A percentile compares a stretch with the other conserved stretches of the same genome.
Evolutionary conservation across 495 filamentous ascomycete genomes (phyloP).

Genomic region (Podospora appendiculata): DNA sequence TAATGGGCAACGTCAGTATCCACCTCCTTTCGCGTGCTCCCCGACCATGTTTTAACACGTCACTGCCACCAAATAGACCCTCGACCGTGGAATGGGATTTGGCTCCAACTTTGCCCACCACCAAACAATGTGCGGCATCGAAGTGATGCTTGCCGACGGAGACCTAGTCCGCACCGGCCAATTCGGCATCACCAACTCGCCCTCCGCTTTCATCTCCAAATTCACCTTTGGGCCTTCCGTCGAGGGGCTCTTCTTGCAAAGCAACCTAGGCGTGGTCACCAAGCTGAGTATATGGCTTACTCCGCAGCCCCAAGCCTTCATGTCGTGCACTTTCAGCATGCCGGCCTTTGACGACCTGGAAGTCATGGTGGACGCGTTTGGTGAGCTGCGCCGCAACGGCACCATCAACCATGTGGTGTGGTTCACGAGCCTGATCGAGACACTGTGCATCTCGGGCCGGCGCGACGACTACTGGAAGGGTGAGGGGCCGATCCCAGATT

Average conservation of each 20-base stretch:
- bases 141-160: slow-evolving; percentile 42
- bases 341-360: slow-evolving; percentile 38
- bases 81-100: slow-evolving; percentile 38
- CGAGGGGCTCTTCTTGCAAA: slow-evolving; percentile 43
- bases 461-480: slow-evolving; percentile 37
- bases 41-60: too few species aligned
- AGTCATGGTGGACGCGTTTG: slow-evolving; percentile 31
- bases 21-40: background rate
- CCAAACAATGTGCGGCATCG: slow-evolving; percentile 39
- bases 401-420: slow-evolving; percentile 32
- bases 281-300: slow-evolving; percentile 41
- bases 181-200: slow-evolving; percentile 35
- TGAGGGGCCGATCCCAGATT: slow-evolving; percentile 38
- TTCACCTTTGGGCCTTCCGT: slow-evolving; percentile 40
- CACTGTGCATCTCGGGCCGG: slow-evolving; percentile 37
- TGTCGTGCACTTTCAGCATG: slow-evolving; percentile 42
- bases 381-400: slow-evolving; percentile 29
- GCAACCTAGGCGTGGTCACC: slow-evolving; percentile 42
- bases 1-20: slow-evolving; percentile 41
- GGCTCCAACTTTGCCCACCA: slow-evolving; percentile 42
- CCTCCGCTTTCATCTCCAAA: slow-evolving; percentile 37
- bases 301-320: slow-evolving; percentile 40
- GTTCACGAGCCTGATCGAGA: slow-evolving; percentile 39
- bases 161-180: slow-evolving; percentile 43
- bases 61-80: slow-evolving; percentile 13